Evolutionary conservation across 2,329 filamentous ascomycete species (phyloP), one percentile per base, ranked within the genome.

Genomic region (Pseudopyrenochaeta lycopersici): DNA sequence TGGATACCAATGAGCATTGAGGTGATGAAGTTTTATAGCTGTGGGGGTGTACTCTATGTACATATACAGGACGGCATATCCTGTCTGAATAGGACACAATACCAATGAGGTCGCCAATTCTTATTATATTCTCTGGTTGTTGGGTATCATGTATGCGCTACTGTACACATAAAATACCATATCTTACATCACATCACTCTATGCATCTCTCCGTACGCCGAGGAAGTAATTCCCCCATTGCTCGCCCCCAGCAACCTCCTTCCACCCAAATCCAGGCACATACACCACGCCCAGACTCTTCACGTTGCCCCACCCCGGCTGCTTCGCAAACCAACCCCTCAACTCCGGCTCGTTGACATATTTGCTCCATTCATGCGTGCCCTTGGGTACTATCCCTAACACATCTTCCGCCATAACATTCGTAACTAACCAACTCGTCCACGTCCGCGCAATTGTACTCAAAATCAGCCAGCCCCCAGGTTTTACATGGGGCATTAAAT

Each of bases 141-240:
- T 39, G 36, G 36, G 36, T 39, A 39, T 39, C 36, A 21, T 21
- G 4, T 38, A 38, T 38, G 35, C 36, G 47, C 18, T 18, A 20
- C 44, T 33, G 20, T n/a, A 17, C 30, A 49, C 21, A n/a, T 39
- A 48, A 18, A 20, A n/a, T 40, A 31, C 48, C 51, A 20, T 10
- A 14, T 38, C 17, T 41, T 17, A 5, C n/a, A n/a, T 3, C 21
- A 12, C 7, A 30, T 3, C 32, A 30, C 15, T 46, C 49, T 57
- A 54, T 31, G 18, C 40, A 32, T 60, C 64, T 72, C 81, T 89
- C 77, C 88, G 85, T 38, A 97, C 88, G 7, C 86, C 95, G 75
- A 97, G 96, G 76, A 99, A 98, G 78, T 98, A 99, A 76, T 99
- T 99, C 9, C 94, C 94, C 70, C 91, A 86, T 70, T 86, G 87